Evolutionary conservation across 345 rosid species (phyloP), one percentile per base, ranked within the genome.

Genomic region (Crucihimalaya himalaica): DNA sequence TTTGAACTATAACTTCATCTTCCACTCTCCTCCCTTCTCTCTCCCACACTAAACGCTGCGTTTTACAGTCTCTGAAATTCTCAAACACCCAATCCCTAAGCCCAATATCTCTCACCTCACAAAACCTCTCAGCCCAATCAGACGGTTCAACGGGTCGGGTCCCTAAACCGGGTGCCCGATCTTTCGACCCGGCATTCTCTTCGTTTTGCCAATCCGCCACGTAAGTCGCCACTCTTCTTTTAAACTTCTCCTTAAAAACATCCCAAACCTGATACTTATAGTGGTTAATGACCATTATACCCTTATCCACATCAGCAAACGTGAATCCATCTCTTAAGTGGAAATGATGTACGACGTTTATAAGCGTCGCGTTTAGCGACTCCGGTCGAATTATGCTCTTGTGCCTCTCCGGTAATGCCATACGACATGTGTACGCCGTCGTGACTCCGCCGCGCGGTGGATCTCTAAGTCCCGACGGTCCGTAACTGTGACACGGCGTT

Each of bases 261-360:
- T 91, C 94, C 98, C 98, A 93, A 0, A 88, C 97, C 45, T 93
- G 97, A 72, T 84, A 91, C 72, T 93, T 91, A 37, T 93, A 93
- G 66, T 93, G 97, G 27, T 93, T 93, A 25, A 91, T 83, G n/a
- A 86, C 86, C 89, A 93, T 65, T 46, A 56, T 8, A 4, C 78
- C 80, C 21, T 71, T 80, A 4, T 84, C 87, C 62, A 84, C 74
- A 67, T 93, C 82, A 18, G 78, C 68, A 29, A 68, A 84, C 7
- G 67, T 68, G 42, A 74, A 89, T 0, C 85, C 91, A 10, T 79
- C 56, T 56, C 81, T 72, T 34, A 91, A 58, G 28, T 91, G 96
- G 46, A 93, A 93, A 77, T 93, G 97, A 63, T 93, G 98, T 65
- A 91, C 94, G 52, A 86, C 85, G 31, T 91, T 93, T 55, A 91